Evolutionary conservation across 768 basidiomycete genomes (phyloP), one percentile per base, ranked within the genome.

Genomic region (Kondoa malvinella): DNA sequence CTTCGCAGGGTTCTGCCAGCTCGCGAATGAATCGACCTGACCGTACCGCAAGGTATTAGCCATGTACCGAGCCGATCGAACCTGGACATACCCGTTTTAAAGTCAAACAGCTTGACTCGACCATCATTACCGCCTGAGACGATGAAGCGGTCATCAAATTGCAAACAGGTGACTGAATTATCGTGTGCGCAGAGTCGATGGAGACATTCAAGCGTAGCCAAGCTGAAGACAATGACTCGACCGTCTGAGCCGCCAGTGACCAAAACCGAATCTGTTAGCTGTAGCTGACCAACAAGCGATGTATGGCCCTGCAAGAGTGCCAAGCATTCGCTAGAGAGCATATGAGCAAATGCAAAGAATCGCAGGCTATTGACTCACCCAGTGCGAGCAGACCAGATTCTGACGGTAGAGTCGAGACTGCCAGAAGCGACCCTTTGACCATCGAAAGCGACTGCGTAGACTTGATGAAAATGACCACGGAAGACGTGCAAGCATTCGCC

Each of bases 241-340:
- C 92, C 92, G 73, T 94, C 91, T 0, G 91, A 89, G 3, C 87
- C 87, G 65, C 88, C 89, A 0, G 90, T 91, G 31, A 85, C 85
- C 68, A 92, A 84, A 17, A 77, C 80, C 12, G 70, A 71, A 30
- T 84, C 83, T 4, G 83, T 84, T 59, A 92, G 82, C 74, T 91
- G 89, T 8, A 96, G 80, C 74, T 92, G 88, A 72, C 90, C 92
- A 32, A 96, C 89, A 66, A 96, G 86, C 0, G 88, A 86, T 0
- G 89, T 91, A 77, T 96, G 92, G 2, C 88, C 91, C 77, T 89
- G 87, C 0, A 96, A 81, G 21, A 92, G 82, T 1, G 91, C 92
- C 12, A 86, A 74, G 74, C 91, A 94, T 67, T 85, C 80, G 4
- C 89, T 92, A 76, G 0, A 29, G 30, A 2, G 8, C 58, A 8